A percentile compares a stretch with the other conserved stretches of the same genome.
These are phyloP conservation scores for Microthlaspi erraticum DNA, from an alignment of 345 rosid species.

Conservation along the genomic window DNA sequence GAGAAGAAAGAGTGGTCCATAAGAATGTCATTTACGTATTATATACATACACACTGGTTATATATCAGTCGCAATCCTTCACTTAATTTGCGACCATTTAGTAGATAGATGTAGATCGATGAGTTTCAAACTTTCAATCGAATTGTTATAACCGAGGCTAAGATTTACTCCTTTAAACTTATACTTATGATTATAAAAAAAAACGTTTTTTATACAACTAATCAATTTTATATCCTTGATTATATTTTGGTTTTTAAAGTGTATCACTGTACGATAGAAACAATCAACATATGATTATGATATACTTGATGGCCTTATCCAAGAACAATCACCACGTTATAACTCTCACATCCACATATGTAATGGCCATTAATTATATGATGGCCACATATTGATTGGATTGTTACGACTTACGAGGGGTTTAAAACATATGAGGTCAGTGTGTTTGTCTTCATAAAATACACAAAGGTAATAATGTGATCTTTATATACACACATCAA, in stretches of 20 bases:
- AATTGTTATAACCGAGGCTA: not conserved
- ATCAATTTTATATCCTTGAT: not conserved
- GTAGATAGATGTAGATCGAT: not conserved
- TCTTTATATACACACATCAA: not conserved
- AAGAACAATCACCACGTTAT: constrained; percentile 34
- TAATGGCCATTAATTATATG: not conserved
- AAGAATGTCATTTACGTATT: constrained; percentile 33
- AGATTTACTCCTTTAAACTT: not conserved
- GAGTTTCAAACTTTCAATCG: not conserved
- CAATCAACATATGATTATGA: not conserved
- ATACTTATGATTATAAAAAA: not conserved
- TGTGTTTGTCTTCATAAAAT: not conserved
- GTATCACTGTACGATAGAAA: constrained; percentile 15
- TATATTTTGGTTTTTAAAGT: constrained; percentile 17
- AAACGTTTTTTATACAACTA: not conserved
- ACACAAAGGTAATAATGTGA: constrained; percentile 17
- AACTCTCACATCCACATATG: constrained; percentile 35
- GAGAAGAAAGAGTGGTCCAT: constrained; percentile 39
- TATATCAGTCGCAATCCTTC: constrained; percentile 12
- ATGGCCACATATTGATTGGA: constrained; percentile 37
- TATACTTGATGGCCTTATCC: constrained; percentile 17
- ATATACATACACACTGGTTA: not conserved
- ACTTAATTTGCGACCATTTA: not conserved
- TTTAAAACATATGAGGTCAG: not conserved
- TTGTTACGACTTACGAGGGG: constrained; percentile 22